phyloP scores from a whole-genome alignment of 2,329 filamentous ascomycete genomes.

The Calonectria naviculata region DNA sequence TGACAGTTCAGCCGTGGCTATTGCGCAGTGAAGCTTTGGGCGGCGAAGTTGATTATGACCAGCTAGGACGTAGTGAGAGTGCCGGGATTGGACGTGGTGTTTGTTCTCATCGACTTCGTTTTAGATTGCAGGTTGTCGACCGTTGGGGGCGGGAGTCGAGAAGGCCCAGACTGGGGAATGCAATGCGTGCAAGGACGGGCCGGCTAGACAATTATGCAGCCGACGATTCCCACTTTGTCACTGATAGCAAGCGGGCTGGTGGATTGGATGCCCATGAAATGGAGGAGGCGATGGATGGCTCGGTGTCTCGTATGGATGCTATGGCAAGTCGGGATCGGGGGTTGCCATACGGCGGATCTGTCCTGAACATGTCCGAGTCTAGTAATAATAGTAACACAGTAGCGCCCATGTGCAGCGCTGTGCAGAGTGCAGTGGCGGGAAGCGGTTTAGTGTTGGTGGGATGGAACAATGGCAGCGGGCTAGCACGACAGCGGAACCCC shows the following conservation, averaged over 20 bases:
- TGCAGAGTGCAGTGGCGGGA: neutral
- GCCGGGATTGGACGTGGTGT: neutral
- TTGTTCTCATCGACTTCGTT: conserved; percentile 2
- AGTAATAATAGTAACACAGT: conserved; percentile 9
- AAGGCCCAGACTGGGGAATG: conserved; percentile 4
- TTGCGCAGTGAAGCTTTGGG: neutral
- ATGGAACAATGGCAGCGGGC: neutral
- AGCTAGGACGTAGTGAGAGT: neutral
- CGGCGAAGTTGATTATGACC: neutral
- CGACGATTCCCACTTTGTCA: neutral
- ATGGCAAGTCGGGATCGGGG: neutral
- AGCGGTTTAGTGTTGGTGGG: conserved; percentile 2
- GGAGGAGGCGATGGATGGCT: neutral
- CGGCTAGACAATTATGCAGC: conserved; percentile 8
- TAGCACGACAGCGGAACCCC: neutral
- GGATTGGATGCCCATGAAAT: neutral
- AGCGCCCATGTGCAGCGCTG: conserved; percentile 1
- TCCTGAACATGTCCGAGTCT: neutral
- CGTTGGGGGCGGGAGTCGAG: conserved; percentile 1
- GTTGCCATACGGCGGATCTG: neutral
- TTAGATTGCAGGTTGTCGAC: conserved; percentile 8
- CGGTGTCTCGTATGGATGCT: neutral
- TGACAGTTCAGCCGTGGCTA: neutral
- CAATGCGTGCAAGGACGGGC: conserved; percentile 9
- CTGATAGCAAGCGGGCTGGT: neutral